These are phyloP conservation scores for Stylonectria norvegica DNA, from an alignment of 2,329 filamentous ascomycete species.

Conservation along the genomic window DNA sequence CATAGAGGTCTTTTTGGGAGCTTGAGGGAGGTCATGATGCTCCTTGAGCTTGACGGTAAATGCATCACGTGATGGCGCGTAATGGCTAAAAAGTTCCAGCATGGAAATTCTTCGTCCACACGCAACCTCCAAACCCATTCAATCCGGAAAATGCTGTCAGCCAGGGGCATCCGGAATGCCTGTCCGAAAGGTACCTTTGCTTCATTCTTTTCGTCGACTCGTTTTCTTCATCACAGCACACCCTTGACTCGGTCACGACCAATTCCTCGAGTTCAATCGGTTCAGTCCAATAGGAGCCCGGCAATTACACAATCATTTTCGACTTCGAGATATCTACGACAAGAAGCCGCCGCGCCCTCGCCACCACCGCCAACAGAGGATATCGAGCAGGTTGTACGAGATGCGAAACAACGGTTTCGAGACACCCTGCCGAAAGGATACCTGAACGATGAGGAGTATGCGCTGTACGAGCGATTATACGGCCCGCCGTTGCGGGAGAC, in stretches of 20 bases:
- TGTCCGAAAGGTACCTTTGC: slow-evolving; percentile 28
- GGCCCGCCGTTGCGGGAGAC: slow-evolving; percentile 68
- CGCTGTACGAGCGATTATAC: slow-evolving; percentile 76
- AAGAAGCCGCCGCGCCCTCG: slow-evolving; percentile 13
- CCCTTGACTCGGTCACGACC: slow-evolving; percentile 15
- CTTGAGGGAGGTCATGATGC: too few relatives aligned
- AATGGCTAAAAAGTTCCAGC: slow-evolving; percentile 22
- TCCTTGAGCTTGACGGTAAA: neutral
- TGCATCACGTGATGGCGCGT: slow-evolving; percentile 30
- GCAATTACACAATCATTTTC: slow-evolving; percentile 31
- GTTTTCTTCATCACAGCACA: slow-evolving; percentile 10
- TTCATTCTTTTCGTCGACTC: slow-evolving; percentile 12
- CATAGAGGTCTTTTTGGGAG: too few relatives aligned
- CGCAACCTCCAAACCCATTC: slow-evolving; percentile 14
- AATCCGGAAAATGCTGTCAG: slow-evolving; percentile 33
- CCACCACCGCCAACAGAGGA: slow-evolving; percentile 28
- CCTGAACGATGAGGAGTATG: slow-evolving; percentile 66
- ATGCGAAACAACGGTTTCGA: slow-evolving; percentile 71
- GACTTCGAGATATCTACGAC: slow-evolving; percentile 22
- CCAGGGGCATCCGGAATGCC: slow-evolving; percentile 32
- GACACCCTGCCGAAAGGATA: slow-evolving; percentile 71
- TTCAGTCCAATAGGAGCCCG: slow-evolving; percentile 25
- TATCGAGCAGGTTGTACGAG: slow-evolving; percentile 63
- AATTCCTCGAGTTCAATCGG: slow-evolving; percentile 13
- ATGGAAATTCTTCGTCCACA: slow-evolving; percentile 7